Percentiles rank a stretch among this genome's conserved stretches.
phyloP scores from a whole-genome alignment of 331 rosid genomes.

The Acacia pycnantha region DNA sequence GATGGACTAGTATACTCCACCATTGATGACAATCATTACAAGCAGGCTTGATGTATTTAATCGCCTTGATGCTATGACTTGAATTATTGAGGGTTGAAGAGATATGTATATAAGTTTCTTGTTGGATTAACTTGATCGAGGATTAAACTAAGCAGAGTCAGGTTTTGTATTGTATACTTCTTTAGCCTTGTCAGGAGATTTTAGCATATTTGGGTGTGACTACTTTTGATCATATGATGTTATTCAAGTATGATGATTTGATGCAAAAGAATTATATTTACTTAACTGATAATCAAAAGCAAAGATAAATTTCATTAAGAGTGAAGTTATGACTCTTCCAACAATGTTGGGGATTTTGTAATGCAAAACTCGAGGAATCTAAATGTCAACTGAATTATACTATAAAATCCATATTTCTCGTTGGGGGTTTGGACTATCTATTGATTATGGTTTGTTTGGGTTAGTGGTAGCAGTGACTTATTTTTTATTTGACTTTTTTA shows the following conservation, averaged over 20 bases:
- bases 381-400: too few species aligned
- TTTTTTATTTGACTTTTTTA: too few species aligned
- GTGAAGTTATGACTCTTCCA: not conserved
- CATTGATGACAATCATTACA: slow-evolving; percentile 86
- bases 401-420: too few species aligned
- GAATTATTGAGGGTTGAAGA: slow-evolving; percentile 4
- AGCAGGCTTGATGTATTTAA: slow-evolving; percentile 55
- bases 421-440: too few species aligned
- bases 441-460: too few species aligned
- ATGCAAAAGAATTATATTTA: not conserved
- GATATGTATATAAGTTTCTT: slow-evolving; percentile 36
- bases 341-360: not conserved
- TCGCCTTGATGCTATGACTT: slow-evolving; percentile 9
- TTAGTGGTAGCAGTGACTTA: too few species aligned
- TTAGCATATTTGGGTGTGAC: not conserved
- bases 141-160: not conserved
- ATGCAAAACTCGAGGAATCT: too few species aligned
- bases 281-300: too few species aligned
- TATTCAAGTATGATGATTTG: not conserved
- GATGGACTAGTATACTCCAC: slow-evolving; percentile 91
- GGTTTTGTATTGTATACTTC: not conserved
- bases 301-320: not conserved
- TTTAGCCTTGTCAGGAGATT: not conserved
- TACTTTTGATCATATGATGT: not conserved
- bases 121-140: slow-evolving; percentile 15